These are phyloP conservation scores for Magnusiomyces ingens DNA, from an alignment of 1,139 yeast genomes.

Conservation along the genomic window DNA sequence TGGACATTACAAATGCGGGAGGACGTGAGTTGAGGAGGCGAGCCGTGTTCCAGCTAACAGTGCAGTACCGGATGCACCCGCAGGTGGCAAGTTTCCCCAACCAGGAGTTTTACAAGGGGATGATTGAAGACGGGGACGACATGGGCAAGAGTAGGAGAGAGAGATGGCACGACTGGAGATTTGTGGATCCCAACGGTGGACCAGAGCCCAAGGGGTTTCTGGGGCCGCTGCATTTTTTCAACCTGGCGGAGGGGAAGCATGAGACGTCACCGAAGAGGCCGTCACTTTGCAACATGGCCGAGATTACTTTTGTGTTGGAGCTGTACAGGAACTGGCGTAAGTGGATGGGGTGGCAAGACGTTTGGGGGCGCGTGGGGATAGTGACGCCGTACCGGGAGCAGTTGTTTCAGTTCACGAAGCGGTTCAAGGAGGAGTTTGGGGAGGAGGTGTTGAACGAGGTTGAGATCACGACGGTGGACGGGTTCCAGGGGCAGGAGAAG, in stretches of 20 bases:
- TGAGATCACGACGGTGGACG: slow-evolving; percentile 94
- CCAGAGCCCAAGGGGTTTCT: slow-evolving; percentile 31
- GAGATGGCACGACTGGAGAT: slow-evolving; percentile 56
- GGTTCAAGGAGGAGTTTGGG: slow-evolving; percentile 59
- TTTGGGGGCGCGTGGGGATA: slow-evolving; percentile 73
- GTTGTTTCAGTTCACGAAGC: slow-evolving; percentile 48
- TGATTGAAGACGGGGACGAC: slow-evolving; percentile 58
- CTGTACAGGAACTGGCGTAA: slow-evolving; percentile 45
- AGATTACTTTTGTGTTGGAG: slow-evolving; percentile 67
- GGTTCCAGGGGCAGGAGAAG: slow-evolving; percentile 97
- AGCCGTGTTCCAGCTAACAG: slow-evolving; percentile 64
- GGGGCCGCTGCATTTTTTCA: slow-evolving; percentile 73
- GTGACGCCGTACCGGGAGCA: slow-evolving; percentile 96
- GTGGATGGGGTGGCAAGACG: slow-evolving; percentile 32
- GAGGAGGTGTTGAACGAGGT: slow-evolving; percentile 53
- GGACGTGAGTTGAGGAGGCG: slow-evolving; percentile 28
- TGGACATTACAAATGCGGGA: slow-evolving; percentile 39
- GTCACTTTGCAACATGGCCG: slow-evolving; percentile 64
- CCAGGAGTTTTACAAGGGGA: slow-evolving; percentile 67
- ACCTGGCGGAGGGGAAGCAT: slow-evolving; percentile 53
- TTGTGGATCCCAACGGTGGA: too few relatives aligned
- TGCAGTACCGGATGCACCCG: slow-evolving; percentile 98
- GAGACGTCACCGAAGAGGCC: slow-evolving; percentile 51
- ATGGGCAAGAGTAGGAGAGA: slow-evolving; percentile 38
- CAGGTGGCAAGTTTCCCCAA: slow-evolving; percentile 82